phyloP scores from a whole-genome alignment of 352 stramenopile genomes.

The Pythium scleroteichum region DNA sequence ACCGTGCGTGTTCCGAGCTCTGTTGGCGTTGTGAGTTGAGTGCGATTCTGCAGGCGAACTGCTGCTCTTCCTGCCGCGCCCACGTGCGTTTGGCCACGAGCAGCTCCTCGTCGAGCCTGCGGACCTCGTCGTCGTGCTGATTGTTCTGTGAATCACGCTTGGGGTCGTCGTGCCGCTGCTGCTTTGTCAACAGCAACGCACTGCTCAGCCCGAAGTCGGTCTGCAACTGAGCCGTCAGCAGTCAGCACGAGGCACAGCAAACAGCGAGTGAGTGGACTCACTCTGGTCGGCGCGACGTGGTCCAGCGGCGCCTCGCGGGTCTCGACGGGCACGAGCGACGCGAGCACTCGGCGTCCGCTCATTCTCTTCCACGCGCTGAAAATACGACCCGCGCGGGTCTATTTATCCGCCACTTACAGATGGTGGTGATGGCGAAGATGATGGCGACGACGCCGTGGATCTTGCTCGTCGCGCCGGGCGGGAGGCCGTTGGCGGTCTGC shows the following conservation, averaged over 20 bases:
- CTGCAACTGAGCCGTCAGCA: not conserved
- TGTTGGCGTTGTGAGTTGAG: not conserved
- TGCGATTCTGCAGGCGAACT: constrained; percentile 11
- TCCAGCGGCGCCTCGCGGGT: constrained; percentile 20
- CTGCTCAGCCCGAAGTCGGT: constrained; percentile 21
- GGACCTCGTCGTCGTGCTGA: constrained; percentile 20
- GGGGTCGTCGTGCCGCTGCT: not conserved
- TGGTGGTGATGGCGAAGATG: constrained; percentile 16
- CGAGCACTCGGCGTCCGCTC: constrained; percentile 21
- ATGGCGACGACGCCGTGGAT: constrained; percentile 1
- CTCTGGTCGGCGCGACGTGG: constrained; percentile 3
- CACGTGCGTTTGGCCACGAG: constrained; percentile 11
- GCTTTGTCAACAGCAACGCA: constrained; percentile 6
- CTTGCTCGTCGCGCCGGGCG: constrained; percentile 4
- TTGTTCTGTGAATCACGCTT: constrained; percentile 1
- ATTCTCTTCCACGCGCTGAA: not conserved
- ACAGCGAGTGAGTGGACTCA: not conserved
- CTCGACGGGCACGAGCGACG: constrained; percentile 27
- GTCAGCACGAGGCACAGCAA: not conserved
- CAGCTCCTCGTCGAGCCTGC: constrained; percentile 9
- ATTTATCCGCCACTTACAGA: no score
- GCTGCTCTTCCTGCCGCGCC: constrained; percentile 15
- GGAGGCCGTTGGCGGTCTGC: constrained; percentile 29
- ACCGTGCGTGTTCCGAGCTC: not conserved
- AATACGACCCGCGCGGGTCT: not conserved